Conservation (phyloP, 495 filamentous ascomycete species). For the Hyaloscypha bicolor region DNA sequence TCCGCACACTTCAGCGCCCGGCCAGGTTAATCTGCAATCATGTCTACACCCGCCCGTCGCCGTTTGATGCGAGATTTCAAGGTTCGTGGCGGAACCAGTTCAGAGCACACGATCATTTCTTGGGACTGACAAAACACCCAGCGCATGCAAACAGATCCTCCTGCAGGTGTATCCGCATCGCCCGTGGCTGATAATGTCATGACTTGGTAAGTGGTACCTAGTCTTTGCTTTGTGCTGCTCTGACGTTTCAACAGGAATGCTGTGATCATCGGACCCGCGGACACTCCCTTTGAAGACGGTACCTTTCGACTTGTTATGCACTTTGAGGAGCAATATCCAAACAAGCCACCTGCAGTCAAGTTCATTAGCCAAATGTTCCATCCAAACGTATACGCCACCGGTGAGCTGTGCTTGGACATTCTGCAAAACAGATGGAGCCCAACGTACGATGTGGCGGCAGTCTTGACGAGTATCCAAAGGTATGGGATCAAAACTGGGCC, state of each 20-base stretch:
- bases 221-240: slow-evolving; percentile 21
- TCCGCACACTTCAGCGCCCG: neutral
- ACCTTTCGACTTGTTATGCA: slow-evolving; percentile 98
- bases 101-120: slow-evolving; percentile 23
- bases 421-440: slow-evolving; percentile 98
- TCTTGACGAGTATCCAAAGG: slow-evolving; percentile 98
- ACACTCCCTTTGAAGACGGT: slow-evolving; percentile 98
- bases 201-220: slow-evolving; percentile 73
- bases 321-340: slow-evolving; percentile 97
- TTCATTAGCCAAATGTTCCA: slow-evolving; percentile 99
- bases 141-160: slow-evolving; percentile 99
- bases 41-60: slow-evolving; percentile 93
- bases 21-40: slow-evolving; percentile 40
- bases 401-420: slow-evolving; percentile 95
- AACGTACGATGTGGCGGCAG: slow-evolving; percentile 96
- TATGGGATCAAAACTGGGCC: slow-evolving; percentile 38
- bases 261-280: slow-evolving; percentile 96
- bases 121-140: slow-evolving; percentile 39
- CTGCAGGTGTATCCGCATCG: slow-evolving; percentile 94
- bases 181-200: slow-evolving; percentile 98
- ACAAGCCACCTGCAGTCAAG: slow-evolving; percentile 96
- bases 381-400: slow-evolving; percentile 96
- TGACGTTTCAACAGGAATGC: slow-evolving; percentile 73
- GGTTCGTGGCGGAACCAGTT: slow-evolving; percentile 54
- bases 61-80: slow-evolving; percentile 99